Conservation (phyloP, 768 basidiomycete species). For the Leccinum barrowsii region DNA sequence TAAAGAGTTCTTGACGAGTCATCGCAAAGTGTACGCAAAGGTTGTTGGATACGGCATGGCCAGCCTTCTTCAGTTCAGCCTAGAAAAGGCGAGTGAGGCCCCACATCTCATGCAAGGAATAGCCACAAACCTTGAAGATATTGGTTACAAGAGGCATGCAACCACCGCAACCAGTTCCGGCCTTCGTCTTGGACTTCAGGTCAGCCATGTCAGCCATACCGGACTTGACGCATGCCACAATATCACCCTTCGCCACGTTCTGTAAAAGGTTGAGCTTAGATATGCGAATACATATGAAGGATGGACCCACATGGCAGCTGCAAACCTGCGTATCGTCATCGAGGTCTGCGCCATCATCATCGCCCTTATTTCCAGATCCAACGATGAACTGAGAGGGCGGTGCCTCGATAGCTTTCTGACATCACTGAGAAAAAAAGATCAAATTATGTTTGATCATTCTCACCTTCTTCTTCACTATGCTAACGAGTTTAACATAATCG, state of each 20-base stretch:
- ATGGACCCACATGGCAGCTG: constrained; percentile 51
- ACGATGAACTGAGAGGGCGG: constrained; percentile 67
- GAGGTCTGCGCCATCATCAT: constrained; percentile 59
- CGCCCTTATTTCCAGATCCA: constrained; percentile 47
- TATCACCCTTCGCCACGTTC: constrained; percentile 62
- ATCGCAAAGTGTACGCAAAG: constrained; percentile 65
- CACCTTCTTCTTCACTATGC: constrained; percentile 65
- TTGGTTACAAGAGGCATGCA: constrained; percentile 55
- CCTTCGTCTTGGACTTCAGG: constrained; percentile 66
- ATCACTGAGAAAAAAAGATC: neutral
- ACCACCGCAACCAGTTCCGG: constrained; percentile 70
- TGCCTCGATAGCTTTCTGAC: constrained; percentile 59
- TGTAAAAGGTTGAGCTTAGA: constrained; percentile 19
- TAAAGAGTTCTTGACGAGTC: constrained; percentile 65
- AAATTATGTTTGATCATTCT: neutral
- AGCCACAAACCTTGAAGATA: constrained; percentile 33
- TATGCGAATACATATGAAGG: neutral
- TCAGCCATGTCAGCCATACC: constrained; percentile 49
- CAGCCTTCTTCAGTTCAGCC: constrained; percentile 65
- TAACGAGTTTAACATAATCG: constrained; percentile 67
- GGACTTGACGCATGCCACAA: constrained; percentile 47
- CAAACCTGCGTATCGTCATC: constrained; percentile 74
- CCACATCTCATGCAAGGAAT: too few relatives aligned
- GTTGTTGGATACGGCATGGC: constrained; percentile 52
- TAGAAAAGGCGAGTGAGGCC: constrained; percentile 27